phyloP scores from a whole-genome alignment of 78 protist genomes.

The Speleostelium caveatum region DNA sequence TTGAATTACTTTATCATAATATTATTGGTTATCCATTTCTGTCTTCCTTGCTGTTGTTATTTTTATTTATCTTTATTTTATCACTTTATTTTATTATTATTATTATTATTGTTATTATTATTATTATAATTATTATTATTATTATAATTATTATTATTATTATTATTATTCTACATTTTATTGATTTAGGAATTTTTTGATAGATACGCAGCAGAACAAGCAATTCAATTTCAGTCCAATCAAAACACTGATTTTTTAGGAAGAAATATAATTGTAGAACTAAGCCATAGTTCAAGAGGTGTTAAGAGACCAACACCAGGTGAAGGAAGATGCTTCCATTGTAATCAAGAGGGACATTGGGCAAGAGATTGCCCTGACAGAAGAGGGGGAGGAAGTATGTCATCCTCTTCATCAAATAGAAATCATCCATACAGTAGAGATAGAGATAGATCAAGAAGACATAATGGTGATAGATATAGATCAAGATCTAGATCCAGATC shows the following conservation, averaged over 20 bases:
- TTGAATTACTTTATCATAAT: too few species aligned
- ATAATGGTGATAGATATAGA: background rate
- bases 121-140: too few species aligned
- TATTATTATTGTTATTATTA: too few species aligned
- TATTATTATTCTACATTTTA: background rate
- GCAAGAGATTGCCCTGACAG: slow-evolving; percentile 40
- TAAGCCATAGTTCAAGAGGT: slow-evolving; percentile 13
- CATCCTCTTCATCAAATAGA: too few species aligned
- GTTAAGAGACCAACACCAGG: slow-evolving; percentile 35
- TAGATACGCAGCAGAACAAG: slow-evolving; percentile 37
- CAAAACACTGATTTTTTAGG: slow-evolving; percentile 28
- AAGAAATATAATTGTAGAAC: slow-evolving; percentile 38
- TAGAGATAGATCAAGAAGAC: slow-evolving; percentile 6
- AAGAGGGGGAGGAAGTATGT: background rate
- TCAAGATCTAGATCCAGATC: background rate
- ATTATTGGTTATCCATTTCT: too few species aligned
- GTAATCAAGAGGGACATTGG: slow-evolving; percentile 73
- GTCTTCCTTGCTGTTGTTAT: too few species aligned
- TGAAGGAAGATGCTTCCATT: slow-evolving; percentile 48
- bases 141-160: background rate
- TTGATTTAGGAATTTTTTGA: slow-evolving; percentile 20
- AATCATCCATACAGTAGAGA: slow-evolving; percentile 4
- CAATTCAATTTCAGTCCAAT: slow-evolving; percentile 14
- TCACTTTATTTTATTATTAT: too few species aligned
- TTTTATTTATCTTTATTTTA: too few species aligned